Conservation (phyloP, 1,284 basidiomycete species). For the Ceratobasidium sp. region DNA sequence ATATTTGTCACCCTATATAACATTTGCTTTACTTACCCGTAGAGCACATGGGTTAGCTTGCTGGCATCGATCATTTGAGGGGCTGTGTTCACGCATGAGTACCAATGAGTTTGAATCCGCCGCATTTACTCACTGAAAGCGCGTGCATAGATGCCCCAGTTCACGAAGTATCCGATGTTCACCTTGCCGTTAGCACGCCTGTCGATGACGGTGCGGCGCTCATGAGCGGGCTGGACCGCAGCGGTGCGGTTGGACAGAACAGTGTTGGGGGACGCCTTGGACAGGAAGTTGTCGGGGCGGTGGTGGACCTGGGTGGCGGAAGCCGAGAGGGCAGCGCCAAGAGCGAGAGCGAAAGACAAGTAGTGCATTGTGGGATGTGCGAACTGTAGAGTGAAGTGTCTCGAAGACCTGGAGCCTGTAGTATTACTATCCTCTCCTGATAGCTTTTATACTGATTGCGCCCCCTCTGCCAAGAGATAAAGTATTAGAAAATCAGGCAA, state of each 20-base stretch:
- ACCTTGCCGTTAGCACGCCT: slow-evolving; percentile 65
- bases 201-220: slow-evolving; percentile 49
- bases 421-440: neutral
- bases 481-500: neutral
- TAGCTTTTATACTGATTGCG: neutral
- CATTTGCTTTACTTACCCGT: slow-evolving; percentile 61
- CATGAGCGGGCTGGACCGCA: slow-evolving; percentile 50
- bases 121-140: slow-evolving; percentile 33
- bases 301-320: slow-evolving; percentile 69
- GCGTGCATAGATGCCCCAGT: slow-evolving; percentile 46
- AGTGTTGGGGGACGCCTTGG: slow-evolving; percentile 51
- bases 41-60: slow-evolving; percentile 82
- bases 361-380: slow-evolving; percentile 23
- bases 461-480: neutral
- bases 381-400: neutral
- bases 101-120: neutral
- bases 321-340: slow-evolving; percentile 38
- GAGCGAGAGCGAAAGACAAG: slow-evolving; percentile 30
- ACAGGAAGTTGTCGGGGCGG: slow-evolving; percentile 66
- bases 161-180: slow-evolving; percentile 70
- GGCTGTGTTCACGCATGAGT: slow-evolving; percentile 58
- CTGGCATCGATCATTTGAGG: slow-evolving; percentile 69
- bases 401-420: neutral
- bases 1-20: neutral
- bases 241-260: slow-evolving; percentile 60